Base-by-base conservation (phyloP, 2,329 filamentous ascomycete genomes). In the Cercospora nicotianae region DNA sequence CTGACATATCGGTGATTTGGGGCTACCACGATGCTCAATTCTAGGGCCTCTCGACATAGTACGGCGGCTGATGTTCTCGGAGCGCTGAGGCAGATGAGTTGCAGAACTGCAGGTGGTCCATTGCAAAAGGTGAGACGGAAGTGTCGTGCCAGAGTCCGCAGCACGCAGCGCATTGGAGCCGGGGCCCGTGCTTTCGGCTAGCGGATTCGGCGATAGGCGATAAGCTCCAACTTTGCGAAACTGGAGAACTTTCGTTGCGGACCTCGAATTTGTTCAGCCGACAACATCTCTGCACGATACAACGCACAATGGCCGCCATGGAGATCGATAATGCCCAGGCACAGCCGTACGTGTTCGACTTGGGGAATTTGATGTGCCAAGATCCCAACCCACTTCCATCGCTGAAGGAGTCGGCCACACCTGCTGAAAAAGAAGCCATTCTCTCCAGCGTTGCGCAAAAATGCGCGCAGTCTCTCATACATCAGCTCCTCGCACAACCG, bases 311-410 rank as follows among this genome's bases (percentile, higher is more conserved):
- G 28, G 33, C 63, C 20, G 65, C 66, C 51, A 72, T 70, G 66
- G 66, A 68, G 42, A 63, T 68, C 26, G 59, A 67, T 30, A 60
- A 67, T 78, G 30, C 76, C 69, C 96, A 96, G 81, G 90, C 93
- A 4, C 96, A 91, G 6, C 93, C 94, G 9, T 96, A 96, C 84
- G 93, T 89, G 73, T 97, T 96, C 83, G 93, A 97, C 80, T 89
- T 97, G 48, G 90, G 93, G 73, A 89, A 96, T 78, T 89, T 98
- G 64, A 87, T 96, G 77, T 91, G 89, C 80, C 89, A 90, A 77
- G 95, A 98, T 81, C 87, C 93, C 45, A 98, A 97, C 81, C 92
- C 94, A 2, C 83, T 95, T 62, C 82, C 86, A 60, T 81, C 89
- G 70, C 80, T 80, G 61, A 20, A 28, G n/a, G 31, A 42, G 13